Evolutionary conservation across 164 flowering plant genomes (phyloP).

Genomic region (Magnolia changhungtana): DNA sequence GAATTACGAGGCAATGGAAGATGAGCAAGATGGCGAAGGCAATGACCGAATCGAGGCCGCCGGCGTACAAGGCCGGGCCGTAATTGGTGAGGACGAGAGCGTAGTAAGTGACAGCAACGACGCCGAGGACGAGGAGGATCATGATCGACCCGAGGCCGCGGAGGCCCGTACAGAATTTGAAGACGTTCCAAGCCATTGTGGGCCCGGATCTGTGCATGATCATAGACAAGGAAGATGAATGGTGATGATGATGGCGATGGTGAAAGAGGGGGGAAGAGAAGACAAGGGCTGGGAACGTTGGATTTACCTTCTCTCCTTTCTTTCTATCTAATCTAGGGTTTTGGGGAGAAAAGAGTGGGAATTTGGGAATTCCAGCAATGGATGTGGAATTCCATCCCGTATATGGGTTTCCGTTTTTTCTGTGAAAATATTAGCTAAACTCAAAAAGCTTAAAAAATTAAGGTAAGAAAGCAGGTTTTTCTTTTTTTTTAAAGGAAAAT

Average conservation of each 20-base stretch:
- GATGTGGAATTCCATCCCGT: background rate
- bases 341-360: background rate
- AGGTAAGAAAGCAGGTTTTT: no score
- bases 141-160: constrained; percentile 83
- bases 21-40: constrained; percentile 59
- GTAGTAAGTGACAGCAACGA: constrained; percentile 88
- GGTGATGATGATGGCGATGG: background rate
- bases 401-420: background rate
- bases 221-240: background rate
- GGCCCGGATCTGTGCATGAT: constrained; percentile 84
- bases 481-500: no score
- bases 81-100: constrained; percentile 76
- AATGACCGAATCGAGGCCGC: constrained; percentile 55
- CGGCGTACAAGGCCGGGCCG: constrained; percentile 60
- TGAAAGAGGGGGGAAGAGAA: background rate
- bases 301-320: no score
- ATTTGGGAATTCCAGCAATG: background rate
- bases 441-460: no score
- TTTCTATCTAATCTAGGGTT: background rate
- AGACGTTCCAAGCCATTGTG: constrained; percentile 38
- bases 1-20: constrained; percentile 68
- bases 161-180: constrained; percentile 37
- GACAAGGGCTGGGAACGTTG: no score
- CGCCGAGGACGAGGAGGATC: constrained; percentile 86
- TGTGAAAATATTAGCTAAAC: background rate